Evolutionary conservation across 192 early-diverging fungal genomes (phyloP).

Genomic region (Pecoramyces ruminantium): DNA sequence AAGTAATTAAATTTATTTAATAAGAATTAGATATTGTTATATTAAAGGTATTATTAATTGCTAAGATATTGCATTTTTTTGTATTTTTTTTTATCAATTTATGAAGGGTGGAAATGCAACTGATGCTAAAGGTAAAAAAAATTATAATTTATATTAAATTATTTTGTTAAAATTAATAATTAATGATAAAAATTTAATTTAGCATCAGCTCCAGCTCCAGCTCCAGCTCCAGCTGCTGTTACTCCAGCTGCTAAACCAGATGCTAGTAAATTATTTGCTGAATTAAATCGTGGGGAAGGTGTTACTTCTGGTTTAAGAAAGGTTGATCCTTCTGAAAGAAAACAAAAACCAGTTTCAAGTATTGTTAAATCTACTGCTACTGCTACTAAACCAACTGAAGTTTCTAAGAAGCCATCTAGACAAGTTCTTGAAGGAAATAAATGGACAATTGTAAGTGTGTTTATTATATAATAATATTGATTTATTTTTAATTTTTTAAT

Average conservation of each 20-base stretch:
- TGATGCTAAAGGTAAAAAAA: conserved; percentile 4
- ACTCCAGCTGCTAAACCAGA: neutral
- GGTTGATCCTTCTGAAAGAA: conserved; percentile 40
- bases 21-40: too few species aligned
- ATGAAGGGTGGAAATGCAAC: conserved; percentile 1
- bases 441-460: conserved; percentile 69
- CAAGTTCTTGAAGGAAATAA: conserved; percentile 72
- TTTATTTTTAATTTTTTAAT: neutral
- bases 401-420: conserved; percentile 55
- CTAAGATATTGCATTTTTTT: too few species aligned
- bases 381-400: conserved; percentile 30
- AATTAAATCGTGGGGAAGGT: conserved; percentile 61
- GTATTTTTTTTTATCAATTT: neutral
- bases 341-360: neutral
- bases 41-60: too few species aligned
- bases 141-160: too few species aligned
- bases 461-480: too few species aligned
- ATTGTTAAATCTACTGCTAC: conserved; percentile 18
- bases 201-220: conserved; percentile 14
- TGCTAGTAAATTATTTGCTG: conserved; percentile 44
- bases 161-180: conserved; percentile 9
- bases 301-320: conserved; percentile 72
- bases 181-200: conserved; percentile 9
- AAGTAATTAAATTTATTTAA: conserved; percentile 13
- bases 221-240: conserved; percentile 12